phyloP scores from a whole-genome alignment of 2,329 filamentous ascomycete species.

The Bipolaris bicolor region DNA sequence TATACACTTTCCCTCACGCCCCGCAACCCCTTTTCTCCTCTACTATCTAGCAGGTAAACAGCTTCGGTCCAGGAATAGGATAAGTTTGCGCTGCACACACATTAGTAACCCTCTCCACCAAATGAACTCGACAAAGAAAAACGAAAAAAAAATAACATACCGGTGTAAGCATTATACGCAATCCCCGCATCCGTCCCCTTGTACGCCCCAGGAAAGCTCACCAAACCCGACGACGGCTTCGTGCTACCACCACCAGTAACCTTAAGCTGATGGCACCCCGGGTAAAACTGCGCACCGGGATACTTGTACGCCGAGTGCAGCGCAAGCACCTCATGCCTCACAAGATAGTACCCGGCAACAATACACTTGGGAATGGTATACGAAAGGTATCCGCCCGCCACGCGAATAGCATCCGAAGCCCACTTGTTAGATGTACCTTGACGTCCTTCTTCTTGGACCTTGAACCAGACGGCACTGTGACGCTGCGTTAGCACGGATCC shows the following conservation, averaged over 20 bases:
- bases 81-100: constrained; percentile 27
- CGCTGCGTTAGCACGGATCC: background rate
- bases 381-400: constrained; percentile 51
- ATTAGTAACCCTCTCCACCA: background rate
- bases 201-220: constrained; percentile 63
- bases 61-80: constrained; percentile 36
- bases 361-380: constrained; percentile 64
- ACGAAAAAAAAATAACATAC: constrained; percentile 14
- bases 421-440: constrained; percentile 58
- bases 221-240: constrained; percentile 48
- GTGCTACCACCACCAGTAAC: constrained; percentile 58
- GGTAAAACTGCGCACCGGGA: constrained; percentile 64
- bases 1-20: background rate
- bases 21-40: background rate
- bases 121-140: background rate
- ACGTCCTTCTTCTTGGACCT: constrained; percentile 59
- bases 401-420: constrained; percentile 56
- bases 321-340: constrained; percentile 64
- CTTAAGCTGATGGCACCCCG: constrained; percentile 64
- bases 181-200: constrained; percentile 58
- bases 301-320: constrained; percentile 58
- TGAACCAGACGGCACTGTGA: constrained; percentile 61
- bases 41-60: constrained; percentile 38
- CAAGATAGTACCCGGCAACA: constrained; percentile 62
- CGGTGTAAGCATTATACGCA: constrained; percentile 60